Evolutionary conservation across 1,139 yeast species (phyloP).

Genomic region (Blastobotrys ciferrii): DNA sequence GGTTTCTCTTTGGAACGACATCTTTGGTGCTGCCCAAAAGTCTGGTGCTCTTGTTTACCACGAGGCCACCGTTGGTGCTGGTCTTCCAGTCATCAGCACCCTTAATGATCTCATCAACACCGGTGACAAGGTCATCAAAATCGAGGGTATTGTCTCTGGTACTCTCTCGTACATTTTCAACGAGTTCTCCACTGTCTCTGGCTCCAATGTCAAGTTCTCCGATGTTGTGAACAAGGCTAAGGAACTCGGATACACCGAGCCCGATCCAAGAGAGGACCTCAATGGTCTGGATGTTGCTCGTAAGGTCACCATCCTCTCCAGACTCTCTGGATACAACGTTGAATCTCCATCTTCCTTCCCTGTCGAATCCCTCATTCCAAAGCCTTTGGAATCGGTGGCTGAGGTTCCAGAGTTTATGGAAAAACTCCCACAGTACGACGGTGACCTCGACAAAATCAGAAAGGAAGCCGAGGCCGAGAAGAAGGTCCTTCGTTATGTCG

Average conservation of each 20-base stretch:
- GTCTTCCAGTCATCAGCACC: conserved; percentile 88
- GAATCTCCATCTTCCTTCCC: conserved; percentile 96
- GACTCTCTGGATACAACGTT: conserved; percentile 82
- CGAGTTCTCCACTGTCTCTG: conserved; percentile 72
- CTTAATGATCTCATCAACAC: conserved; percentile 83
- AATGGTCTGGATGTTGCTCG: conserved; percentile 98
- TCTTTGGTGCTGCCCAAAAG: conserved; percentile 52
- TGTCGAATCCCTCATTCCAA: conserved; percentile 89
- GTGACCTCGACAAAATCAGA: conserved; percentile 71
- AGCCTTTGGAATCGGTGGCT: conserved; percentile 69
- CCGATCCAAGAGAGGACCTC: conserved; percentile 98
- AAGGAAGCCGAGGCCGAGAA: conserved; percentile 77
- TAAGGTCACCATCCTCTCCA: conserved; percentile 91
- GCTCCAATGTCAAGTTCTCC: conserved; percentile 68
- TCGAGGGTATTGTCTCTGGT: conserved; percentile 96
- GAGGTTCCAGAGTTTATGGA: conserved; percentile 76
- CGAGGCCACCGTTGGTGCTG: conserved; percentile 99
- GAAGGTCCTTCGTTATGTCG: conserved; percentile 91
- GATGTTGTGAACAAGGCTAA: conserved; percentile 88
- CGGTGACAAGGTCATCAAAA: conserved; percentile 85
- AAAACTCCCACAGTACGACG: conserved; percentile 79
- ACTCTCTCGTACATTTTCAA: conserved; percentile 95
- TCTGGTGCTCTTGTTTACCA: conserved; percentile 85
- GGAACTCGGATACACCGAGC: conserved; percentile 93
- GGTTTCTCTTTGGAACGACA: conserved; percentile 68